These are phyloP conservation scores for Suillus ampliporus DNA, from an alignment of 768 basidiomycete genomes.

Conservation along the genomic window DNA sequence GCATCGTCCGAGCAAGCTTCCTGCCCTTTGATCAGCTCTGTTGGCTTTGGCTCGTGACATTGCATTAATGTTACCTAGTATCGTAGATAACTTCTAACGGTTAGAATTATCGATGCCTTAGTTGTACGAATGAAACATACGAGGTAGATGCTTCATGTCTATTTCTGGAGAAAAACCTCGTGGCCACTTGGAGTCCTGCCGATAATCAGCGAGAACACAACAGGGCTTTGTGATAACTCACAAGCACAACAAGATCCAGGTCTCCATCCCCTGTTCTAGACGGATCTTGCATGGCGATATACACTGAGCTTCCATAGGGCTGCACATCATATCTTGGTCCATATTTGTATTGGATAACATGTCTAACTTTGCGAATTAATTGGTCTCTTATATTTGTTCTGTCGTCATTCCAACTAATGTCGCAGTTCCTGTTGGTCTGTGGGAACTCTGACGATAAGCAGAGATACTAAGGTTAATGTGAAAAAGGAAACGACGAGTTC, in stretches of 20 bases:
- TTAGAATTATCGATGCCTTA: conserved; percentile 1
- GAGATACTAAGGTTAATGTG: neutral
- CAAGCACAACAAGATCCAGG: conserved; percentile 58
- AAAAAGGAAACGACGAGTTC: neutral
- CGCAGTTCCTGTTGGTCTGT: neutral
- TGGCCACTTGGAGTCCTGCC: conserved; percentile 39
- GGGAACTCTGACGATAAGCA: neutral
- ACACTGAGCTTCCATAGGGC: conserved; percentile 56
- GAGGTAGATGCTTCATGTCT: conserved; percentile 31
- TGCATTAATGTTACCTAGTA: conserved; percentile 25
- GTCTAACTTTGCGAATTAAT: neutral
- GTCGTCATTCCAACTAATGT: neutral
- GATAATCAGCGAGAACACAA: conserved; percentile 7
- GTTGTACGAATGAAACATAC: conserved; percentile 22
- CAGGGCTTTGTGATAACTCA: conserved; percentile 30
- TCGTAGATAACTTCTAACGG: conserved; percentile 37
- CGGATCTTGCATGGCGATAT: conserved; percentile 35
- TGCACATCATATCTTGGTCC: conserved; percentile 41
- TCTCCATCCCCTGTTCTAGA: conserved; percentile 37
- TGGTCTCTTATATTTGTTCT: neutral
- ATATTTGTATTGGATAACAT: conserved; percentile 34
- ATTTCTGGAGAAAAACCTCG: conserved; percentile 37
- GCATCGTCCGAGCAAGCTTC: conserved; percentile 36
- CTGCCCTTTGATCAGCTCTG: conserved; percentile 24
- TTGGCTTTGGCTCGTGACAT: neutral